Evolutionary conservation across 768 basidiomycete genomes (phyloP), one percentile per base, ranked within the genome.

Genomic region (Boletus edulis): DNA sequence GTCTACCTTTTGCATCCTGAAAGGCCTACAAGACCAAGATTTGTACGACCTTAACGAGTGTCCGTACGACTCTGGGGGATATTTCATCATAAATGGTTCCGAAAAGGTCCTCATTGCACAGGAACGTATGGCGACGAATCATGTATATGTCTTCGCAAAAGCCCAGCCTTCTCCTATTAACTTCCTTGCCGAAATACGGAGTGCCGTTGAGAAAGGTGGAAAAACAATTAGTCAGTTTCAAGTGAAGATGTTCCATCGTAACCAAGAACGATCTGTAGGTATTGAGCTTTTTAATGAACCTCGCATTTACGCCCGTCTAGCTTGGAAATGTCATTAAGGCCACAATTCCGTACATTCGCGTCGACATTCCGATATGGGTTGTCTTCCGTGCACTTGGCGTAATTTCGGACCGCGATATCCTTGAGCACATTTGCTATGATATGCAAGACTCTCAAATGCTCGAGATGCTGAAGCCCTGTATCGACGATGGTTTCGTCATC

Each of bases 91-190:
- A 76, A 98, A 98, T 63, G 97, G 97, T 13, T 98, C 97, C 3
- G 97, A 99, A 71, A 99, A 99, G 73, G 97, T 99, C n/a, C 79
- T 99, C 57, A 99, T 99, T 71, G 97, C 97, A 2, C 97, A 99
- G 72, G 97, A 99, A 71, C 86, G 97, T 49, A 98, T 98, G 95
- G 96, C 97, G 11, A 95, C 94, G 22, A 99, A 99, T 75, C 95
- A 97, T 67, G 97, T 99, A 61, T 99, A 98, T 73, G 94, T 98
- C 49, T 99, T 99, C 66, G 94, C 95, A 49, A 99, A 98, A 74
- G 92, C 92, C 0, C 93, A 96, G 62, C 95, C 96, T 4, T 95
- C 94, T 17, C 94, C 95, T 2, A 91, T 97, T 63, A 93, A 86
- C 60, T 97, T 96, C 74, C 82, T 98, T 41, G 94, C 97, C 37